A percentile compares a stretch with the other conserved stretches of the same genome.
phyloP scores from a whole-genome alignment of 768 basidiomycete species.

The Naganishia onofrii region DNA sequence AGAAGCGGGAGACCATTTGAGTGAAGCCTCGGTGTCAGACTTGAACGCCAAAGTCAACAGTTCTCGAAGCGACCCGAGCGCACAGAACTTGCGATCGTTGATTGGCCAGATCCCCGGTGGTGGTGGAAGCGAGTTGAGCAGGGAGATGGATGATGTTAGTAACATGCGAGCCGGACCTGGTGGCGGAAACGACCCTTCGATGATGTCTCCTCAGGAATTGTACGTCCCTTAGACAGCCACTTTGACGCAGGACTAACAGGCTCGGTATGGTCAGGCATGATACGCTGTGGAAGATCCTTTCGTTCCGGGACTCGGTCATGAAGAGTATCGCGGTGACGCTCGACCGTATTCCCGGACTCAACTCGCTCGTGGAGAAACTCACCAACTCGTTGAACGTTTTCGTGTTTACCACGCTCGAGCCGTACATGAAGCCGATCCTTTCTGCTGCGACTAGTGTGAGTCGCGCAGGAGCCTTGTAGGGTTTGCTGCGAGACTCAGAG shows the following conservation, averaged over 20 bases:
- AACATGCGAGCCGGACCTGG: conserved; percentile 58
- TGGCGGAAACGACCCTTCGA: conserved; percentile 68
- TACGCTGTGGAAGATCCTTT: conserved; percentile 79
- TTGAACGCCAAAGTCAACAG: conserved; percentile 73
- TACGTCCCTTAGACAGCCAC: conserved; percentile 52
- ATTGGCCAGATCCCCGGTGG: conserved; percentile 40
- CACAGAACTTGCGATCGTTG: conserved; percentile 39
- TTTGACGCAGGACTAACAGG: not conserved
- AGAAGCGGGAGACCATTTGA: conserved; percentile 59
- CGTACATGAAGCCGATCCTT: conserved; percentile 74
- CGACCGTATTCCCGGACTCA: conserved; percentile 80
- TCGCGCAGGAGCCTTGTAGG: not conserved
- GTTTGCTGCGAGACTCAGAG: too few relatives aligned
- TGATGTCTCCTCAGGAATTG: conserved; percentile 85
- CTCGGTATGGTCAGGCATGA: not conserved
- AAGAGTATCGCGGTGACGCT: conserved; percentile 65
- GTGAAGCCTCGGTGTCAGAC: conserved; percentile 75
- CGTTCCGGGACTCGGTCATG: conserved; percentile 75
- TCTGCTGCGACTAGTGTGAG: conserved; percentile 61
- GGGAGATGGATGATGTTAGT: conserved; percentile 73
- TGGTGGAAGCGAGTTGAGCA: conserved; percentile 59
- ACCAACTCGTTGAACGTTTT: conserved; percentile 72
- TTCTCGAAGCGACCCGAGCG: conserved; percentile 61
- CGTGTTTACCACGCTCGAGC: conserved; percentile 79
- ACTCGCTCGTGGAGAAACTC: conserved; percentile 70